phyloP scores from a whole-genome alignment of 2,329 filamentous ascomycete genomes.

The Scleromitrula shiraiana region DNA sequence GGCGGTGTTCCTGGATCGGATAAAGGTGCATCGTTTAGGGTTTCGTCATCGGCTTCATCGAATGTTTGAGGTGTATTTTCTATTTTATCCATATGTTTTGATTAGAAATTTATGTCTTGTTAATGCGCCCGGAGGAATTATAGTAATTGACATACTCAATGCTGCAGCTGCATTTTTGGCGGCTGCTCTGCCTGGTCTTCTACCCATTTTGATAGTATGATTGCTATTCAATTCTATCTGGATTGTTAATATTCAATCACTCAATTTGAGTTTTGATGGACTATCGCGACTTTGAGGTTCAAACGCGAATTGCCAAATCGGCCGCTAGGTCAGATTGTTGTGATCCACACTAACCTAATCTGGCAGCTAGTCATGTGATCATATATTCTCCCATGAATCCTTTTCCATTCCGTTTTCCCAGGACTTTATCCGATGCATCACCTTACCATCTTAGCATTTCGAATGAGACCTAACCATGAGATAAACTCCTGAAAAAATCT shows the following conservation, averaged over 20 bases:
- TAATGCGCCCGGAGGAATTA: conserved; percentile 13
- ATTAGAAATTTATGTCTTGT: neutral
- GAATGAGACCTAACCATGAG: neutral
- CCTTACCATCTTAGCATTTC: too few species aligned
- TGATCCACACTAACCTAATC: too few species aligned
- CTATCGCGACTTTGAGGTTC: neutral
- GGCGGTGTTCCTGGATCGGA: conserved; percentile 24
- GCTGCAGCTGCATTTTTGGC: conserved; percentile 46
- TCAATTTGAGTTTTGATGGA: neutral
- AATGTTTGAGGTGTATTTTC: conserved; percentile 41
- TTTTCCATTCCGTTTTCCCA: neutral
- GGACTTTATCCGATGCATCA: neutral
- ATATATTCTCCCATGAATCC: neutral
- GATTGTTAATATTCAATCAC: neutral
- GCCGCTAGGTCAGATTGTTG: neutral
- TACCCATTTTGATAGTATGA: conserved; percentile 29
- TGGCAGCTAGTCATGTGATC: neutral
- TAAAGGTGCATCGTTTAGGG: conserved; percentile 33
- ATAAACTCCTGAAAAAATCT: neutral
- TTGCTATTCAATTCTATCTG: conserved; percentile 2
- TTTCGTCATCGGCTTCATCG: conserved; percentile 39
- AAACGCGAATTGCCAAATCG: neutral
- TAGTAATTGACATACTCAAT: conserved; percentile 36
- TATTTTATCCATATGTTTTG: conserved; percentile 22
- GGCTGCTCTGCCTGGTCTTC: conserved; percentile 45